A percentile compares a stretch with the other conserved stretches of the same genome.
These are phyloP conservation scores for Leccinum olivaceopallidum DNA, from an alignment of 768 basidiomycete species.

Conservation along the genomic window DNA sequence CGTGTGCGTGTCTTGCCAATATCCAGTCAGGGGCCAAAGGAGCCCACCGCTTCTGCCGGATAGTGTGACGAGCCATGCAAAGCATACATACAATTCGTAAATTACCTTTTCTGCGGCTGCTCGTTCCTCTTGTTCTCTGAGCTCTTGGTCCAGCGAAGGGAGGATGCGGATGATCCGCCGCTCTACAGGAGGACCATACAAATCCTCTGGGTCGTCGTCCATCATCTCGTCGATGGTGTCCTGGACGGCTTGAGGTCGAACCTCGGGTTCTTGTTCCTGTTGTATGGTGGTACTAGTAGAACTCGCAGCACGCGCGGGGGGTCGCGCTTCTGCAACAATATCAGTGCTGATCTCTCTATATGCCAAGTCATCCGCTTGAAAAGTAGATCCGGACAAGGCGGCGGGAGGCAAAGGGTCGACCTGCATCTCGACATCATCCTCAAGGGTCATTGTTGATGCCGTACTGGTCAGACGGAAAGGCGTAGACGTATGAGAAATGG, in stretches of 20 bases:
- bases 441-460: background rate
- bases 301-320: background rate
- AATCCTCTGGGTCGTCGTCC: slow-evolving; percentile 27
- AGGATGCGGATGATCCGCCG: slow-evolving; percentile 28
- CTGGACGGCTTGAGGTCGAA: slow-evolving; percentile 3
- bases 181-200: slow-evolving; percentile 30
- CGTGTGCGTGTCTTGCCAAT: slow-evolving; percentile 16
- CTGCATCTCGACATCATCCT: slow-evolving; percentile 18
- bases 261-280: background rate
- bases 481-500: background rate
- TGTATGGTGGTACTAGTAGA: background rate
- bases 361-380: background rate
- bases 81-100: background rate
- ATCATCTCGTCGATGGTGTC: background rate
- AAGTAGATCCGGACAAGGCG: background rate
- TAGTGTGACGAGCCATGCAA: slow-evolving; percentile 4
- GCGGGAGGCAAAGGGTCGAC: slow-evolving; percentile 3
- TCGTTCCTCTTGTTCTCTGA: slow-evolving; percentile 24
- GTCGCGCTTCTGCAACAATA: background rate
- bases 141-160: slow-evolving; percentile 26
- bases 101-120: slow-evolving; percentile 20
- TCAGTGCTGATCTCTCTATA: background rate
- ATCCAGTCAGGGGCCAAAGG: slow-evolving; percentile 30
- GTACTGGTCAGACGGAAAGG: background rate
- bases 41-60: slow-evolving; percentile 15